Conservation (phyloP, 2,329 filamentous ascomycete species). For the Taxawa tesnikishii region DNA sequence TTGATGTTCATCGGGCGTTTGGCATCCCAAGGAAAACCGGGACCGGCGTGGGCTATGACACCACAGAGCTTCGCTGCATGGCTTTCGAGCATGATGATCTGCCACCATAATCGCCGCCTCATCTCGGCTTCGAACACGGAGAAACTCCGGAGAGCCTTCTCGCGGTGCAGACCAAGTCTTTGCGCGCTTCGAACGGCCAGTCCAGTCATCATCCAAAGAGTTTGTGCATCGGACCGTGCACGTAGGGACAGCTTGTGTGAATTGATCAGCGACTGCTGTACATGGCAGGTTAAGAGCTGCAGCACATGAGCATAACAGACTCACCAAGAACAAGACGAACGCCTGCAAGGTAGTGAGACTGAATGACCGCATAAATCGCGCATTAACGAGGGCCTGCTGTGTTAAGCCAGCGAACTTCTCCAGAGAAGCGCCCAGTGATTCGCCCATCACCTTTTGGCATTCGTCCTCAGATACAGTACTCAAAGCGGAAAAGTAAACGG, state of each 20-base stretch:
- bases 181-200: constrained; percentile 47
- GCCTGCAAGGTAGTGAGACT: constrained; percentile 57
- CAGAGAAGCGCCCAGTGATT: constrained; percentile 25
- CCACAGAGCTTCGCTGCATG: constrained; percentile 18
- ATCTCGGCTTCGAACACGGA: constrained; percentile 45
- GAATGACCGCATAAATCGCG: constrained; percentile 52
- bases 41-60: constrained; percentile 9
- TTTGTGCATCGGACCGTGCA: constrained; percentile 32
- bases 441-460: constrained; percentile 33
- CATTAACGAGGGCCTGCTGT: constrained; percentile 50
- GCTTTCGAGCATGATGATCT: constrained; percentile 46
- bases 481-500: constrained; percentile 47
- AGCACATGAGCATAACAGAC: not conserved
- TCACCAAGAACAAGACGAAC: constrained; percentile 46
- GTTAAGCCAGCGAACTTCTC: not conserved
- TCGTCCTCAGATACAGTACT: constrained; percentile 36
- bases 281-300: too few relatives aligned
- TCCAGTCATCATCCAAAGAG: constrained; percentile 53
- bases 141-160: constrained; percentile 39
- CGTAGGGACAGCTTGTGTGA: constrained; percentile 20
- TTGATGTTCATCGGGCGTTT: constrained; percentile 22
- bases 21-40: constrained; percentile 14
- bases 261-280: too few relatives aligned
- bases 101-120: constrained; percentile 48
- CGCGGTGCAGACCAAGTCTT: constrained; percentile 48